A percentile compares a stretch with the other conserved stretches of the same genome.
Evolutionary conservation across 164 flowering plant species (phyloP).

Genomic region (Nymphaea thermarum): DNA sequence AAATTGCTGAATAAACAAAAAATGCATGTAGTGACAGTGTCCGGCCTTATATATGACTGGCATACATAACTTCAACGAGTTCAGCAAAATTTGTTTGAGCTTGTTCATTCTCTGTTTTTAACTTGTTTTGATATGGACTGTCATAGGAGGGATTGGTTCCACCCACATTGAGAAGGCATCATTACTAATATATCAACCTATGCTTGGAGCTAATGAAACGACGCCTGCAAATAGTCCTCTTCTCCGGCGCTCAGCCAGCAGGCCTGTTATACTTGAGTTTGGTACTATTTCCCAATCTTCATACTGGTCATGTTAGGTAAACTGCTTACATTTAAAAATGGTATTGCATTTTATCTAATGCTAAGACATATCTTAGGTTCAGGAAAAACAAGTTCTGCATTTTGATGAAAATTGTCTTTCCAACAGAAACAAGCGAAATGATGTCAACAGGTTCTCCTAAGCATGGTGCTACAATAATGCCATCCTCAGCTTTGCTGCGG

Average conservation of each 20-base stretch:
- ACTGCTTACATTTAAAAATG: not conserved
- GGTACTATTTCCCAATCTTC: slow-evolving; percentile 19
- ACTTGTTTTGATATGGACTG: not conserved
- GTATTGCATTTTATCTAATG: not conserved
- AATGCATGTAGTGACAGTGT: too few species aligned
- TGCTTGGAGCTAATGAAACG: slow-evolving; percentile 57
- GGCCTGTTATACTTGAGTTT: slow-evolving; percentile 46
- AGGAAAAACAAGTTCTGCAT: slow-evolving; percentile 27
- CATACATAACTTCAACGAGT: too few species aligned
- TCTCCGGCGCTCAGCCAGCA: slow-evolving; percentile 68
- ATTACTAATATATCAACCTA: slow-evolving; percentile 24
- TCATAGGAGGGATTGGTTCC: not conserved
- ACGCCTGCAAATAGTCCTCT: slow-evolving; percentile 55
- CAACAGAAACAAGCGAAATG: slow-evolving; percentile 33
- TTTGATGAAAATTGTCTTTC: slow-evolving; percentile 26
- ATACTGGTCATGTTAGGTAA: not conserved
- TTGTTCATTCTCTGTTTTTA: too few species aligned
- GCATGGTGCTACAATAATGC: slow-evolving; percentile 46
- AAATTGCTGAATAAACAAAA: too few species aligned
- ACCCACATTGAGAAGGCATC: not conserved
- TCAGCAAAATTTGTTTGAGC: too few species aligned
- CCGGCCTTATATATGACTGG: too few species aligned
- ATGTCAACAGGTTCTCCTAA: slow-evolving; percentile 40
- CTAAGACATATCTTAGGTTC: slow-evolving; percentile 13
- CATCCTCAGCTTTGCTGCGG: slow-evolving; percentile 72